Evolutionary conservation across 805 yeast genomes (phyloP).

Genomic region (Dipodascus geniculatus): DNA sequence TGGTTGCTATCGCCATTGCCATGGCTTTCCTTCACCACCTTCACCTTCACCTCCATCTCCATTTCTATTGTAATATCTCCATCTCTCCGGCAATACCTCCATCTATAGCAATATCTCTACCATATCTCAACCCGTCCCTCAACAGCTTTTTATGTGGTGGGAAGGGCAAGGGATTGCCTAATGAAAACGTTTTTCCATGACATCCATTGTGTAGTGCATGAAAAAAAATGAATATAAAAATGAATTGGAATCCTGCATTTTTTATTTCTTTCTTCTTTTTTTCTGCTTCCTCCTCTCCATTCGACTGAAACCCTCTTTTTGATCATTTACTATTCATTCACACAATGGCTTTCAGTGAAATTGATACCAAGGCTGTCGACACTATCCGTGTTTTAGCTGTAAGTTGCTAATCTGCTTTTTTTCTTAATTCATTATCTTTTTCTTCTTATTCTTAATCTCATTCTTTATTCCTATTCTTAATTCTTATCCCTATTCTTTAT

Average conservation of each 20-base stretch:
- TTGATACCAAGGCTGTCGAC: constrained; percentile 67
- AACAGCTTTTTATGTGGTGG: too few relatives aligned
- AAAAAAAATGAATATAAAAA: background rate
- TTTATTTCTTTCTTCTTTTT: background rate
- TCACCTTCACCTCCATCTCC: too few relatives aligned
- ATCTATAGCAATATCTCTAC: too few relatives aligned
- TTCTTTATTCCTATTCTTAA: constrained; percentile 5
- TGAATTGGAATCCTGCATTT: background rate
- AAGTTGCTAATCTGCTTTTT: constrained; percentile 13
- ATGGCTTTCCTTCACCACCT: too few relatives aligned
- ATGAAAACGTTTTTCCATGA: background rate
- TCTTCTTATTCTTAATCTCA: background rate
- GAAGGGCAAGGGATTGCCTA: background rate
- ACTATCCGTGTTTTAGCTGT: constrained; percentile 82
- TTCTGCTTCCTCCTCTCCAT: background rate
- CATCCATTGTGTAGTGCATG: background rate
- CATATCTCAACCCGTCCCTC: too few relatives aligned
- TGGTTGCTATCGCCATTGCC: too few relatives aligned
- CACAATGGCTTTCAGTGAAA: constrained; percentile 23
- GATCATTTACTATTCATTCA: background rate
- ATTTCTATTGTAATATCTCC: too few relatives aligned
- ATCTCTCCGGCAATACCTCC: too few relatives aligned
- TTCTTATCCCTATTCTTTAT: too few relatives aligned
- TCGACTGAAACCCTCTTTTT: background rate
- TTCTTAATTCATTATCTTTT: background rate